Percentiles rank a stretch among this genome's conserved stretches.
phyloP scores from a whole-genome alignment of 1,284 basidiomycete species.

The Cryptococcus sp. region DNA sequence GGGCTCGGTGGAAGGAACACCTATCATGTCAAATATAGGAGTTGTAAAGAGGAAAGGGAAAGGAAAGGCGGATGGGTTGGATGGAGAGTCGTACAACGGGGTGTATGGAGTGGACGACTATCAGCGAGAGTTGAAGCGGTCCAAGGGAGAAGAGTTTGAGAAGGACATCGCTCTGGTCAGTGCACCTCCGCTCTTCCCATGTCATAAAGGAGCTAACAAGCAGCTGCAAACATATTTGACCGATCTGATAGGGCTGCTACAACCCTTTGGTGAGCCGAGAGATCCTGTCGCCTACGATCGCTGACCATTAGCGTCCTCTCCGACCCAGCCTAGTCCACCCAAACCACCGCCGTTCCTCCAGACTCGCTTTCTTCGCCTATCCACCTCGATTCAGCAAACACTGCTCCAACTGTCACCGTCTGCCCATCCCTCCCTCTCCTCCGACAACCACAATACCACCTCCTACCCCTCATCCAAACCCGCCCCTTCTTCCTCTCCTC shows the following conservation, averaged over 20 bases:
- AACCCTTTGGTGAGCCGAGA: slow-evolving; percentile 21
- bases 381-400: slow-evolving; percentile 20
- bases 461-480: slow-evolving; percentile 1
- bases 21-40: not conserved
- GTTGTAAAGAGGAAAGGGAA: not conserved
- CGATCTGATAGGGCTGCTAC: slow-evolving; percentile 25
- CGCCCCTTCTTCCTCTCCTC: slow-evolving; percentile 8
- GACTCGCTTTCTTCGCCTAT: slow-evolving; percentile 27
- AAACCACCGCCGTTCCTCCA: slow-evolving; percentile 30
- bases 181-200: not conserved
- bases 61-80: not conserved
- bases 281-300: not conserved
- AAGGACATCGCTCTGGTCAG: slow-evolving; percentile 10
- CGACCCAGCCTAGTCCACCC: slow-evolving; percentile 13
- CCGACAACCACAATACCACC: slow-evolving; percentile 1
- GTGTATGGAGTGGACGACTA: not conserved
- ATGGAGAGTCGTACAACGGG: not conserved
- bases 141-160: slow-evolving; percentile 1
- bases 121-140: not conserved
- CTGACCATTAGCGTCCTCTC: slow-evolving; percentile 7
- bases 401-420: slow-evolving; percentile 20
- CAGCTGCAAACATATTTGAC: slow-evolving; percentile 26
- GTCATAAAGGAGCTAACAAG: not conserved
- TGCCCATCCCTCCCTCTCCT: slow-evolving; percentile 17
- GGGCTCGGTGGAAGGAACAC: not conserved